Evolutionary conservation across 495 filamentous ascomycete species (phyloP).

Genomic region (Aspergillus biplanus): DNA sequence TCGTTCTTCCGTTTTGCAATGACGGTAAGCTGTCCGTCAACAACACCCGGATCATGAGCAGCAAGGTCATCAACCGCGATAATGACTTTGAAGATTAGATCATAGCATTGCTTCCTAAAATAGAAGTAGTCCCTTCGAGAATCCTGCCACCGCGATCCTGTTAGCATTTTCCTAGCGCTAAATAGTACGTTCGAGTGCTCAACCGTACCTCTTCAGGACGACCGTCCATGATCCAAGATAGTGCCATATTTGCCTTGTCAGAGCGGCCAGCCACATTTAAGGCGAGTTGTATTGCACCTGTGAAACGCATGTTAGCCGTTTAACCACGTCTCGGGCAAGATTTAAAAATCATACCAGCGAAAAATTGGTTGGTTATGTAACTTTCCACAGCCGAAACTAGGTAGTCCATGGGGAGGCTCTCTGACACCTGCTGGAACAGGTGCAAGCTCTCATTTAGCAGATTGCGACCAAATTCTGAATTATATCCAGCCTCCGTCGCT

Average conservation of each 20-base stretch:
- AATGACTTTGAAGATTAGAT: slow-evolving; percentile 77
- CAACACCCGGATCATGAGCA: slow-evolving; percentile 63
- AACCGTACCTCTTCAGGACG: slow-evolving; percentile 53
- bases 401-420: slow-evolving; percentile 77
- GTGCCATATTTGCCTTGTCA: slow-evolving; percentile 81
- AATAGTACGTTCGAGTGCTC: background rate
- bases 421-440: slow-evolving; percentile 85
- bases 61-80: slow-evolving; percentile 72
- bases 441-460: slow-evolving; percentile 86
- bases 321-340: background rate
- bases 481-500: slow-evolving; percentile 74
- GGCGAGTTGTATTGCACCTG: slow-evolving; percentile 86
- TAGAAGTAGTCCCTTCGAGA: slow-evolving; percentile 65
- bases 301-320: slow-evolving; percentile 18
- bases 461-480: slow-evolving; percentile 75
- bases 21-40: slow-evolving; percentile 77
- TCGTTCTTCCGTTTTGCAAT: slow-evolving; percentile 79
- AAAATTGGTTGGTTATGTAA: slow-evolving; percentile 82
- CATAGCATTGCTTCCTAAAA: slow-evolving; percentile 77
- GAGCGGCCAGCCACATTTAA: slow-evolving; percentile 77
- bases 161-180: slow-evolving; percentile 52
- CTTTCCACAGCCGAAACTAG: slow-evolving; percentile 75
- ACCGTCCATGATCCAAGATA: slow-evolving; percentile 74
- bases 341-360: slow-evolving; percentile 56
- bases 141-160: slow-evolving; percentile 54